Base-by-base conservation (phyloP, 2,329 filamentous ascomycete genomes). In the Neoarthrinium moseri region DNA sequence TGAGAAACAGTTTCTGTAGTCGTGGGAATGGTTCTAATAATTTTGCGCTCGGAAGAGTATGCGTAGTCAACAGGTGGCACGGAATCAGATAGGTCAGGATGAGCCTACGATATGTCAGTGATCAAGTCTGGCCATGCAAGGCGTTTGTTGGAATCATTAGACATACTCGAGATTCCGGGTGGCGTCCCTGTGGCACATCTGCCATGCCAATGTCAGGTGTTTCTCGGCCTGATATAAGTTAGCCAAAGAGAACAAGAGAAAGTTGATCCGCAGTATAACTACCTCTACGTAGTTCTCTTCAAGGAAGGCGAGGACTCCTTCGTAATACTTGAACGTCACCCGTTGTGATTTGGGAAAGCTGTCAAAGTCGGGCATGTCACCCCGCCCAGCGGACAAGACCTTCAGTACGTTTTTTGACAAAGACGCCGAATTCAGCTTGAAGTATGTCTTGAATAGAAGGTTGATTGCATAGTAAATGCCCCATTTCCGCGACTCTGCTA, bases 381-480 rank as follows among this genome's bases (percentile, higher is more conserved):
- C 79, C 49, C 75, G 71, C 45, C 87, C 86, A 11, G 91, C 91
- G 37, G 85, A 78, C 38, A 99, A 76, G 0, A 90, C 91, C 55
- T 86, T 89, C 37, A 99, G 75, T 40, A 97, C 86, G 54, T 94
- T 96, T 63, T 94, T 91, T 15, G 86, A 95, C 17, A 97, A 74
- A n/a, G 83, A 84, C 47, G 95, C 86, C 26, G 87, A 89, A 69
- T 95, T 96, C 52, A 97, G 75, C 72, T 89, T 95, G 74, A 99
- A 99, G 67, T 97, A 96, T 2, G 91, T 97, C 70, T 97, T 97
- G 81, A 99, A 99, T 12, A 96, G 76, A 6, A 99, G 78, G 62
- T 96, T 97, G 60, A 91, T 90, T 54, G 92, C 86, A 65, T 91
- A 91, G 72, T 99, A 99, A 38, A 96, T 88, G 6, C 90, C 95